Conservation (phyloP, 257 asterid species). For the Solanum medicagineum region DNA sequence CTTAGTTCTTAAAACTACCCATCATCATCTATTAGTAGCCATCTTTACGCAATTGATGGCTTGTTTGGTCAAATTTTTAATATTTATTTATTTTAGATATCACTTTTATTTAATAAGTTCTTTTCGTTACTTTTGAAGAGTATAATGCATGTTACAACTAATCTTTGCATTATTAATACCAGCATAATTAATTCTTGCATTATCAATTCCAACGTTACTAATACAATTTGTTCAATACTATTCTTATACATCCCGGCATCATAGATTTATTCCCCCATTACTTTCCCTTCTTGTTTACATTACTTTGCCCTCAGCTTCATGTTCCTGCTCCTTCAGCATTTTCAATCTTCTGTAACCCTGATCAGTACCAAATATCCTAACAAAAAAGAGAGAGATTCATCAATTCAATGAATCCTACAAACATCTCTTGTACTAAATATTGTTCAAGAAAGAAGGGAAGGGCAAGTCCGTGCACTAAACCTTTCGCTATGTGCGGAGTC, state of each 20-base stretch:
- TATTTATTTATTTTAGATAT: too few species aligned
- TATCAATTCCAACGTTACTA: too few species aligned
- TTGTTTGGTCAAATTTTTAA: too few species aligned
- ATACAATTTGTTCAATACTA: background rate
- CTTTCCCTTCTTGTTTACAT: conserved; percentile 1
- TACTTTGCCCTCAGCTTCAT: conserved; percentile 25
- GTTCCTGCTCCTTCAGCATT: conserved; percentile 46
- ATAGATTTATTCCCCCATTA: background rate
- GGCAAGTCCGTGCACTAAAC: rapidly evolving
- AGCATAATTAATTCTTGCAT: background rate
- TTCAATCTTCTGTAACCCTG: conserved; percentile 76
- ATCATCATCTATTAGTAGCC: too few species aligned
- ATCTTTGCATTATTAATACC: background rate
- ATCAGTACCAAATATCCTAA: conserved; percentile 90
- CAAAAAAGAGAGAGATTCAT: background rate
- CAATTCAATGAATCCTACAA: background rate
- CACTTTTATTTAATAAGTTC: too few species aligned
- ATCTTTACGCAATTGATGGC: too few species aligned
- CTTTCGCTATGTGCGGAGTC: too few species aligned
- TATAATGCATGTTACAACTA: background rate
- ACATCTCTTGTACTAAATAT: background rate
- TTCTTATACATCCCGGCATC: background rate
- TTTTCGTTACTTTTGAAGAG: too few species aligned
- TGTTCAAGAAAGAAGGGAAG: too few species aligned
- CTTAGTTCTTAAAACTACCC: too few species aligned